Percentiles rank a stretch among this genome's conserved stretches.
phyloP scores from a whole-genome alignment of 1,284 basidiomycete genomes.

The Rhizoctonia solani region DNA sequence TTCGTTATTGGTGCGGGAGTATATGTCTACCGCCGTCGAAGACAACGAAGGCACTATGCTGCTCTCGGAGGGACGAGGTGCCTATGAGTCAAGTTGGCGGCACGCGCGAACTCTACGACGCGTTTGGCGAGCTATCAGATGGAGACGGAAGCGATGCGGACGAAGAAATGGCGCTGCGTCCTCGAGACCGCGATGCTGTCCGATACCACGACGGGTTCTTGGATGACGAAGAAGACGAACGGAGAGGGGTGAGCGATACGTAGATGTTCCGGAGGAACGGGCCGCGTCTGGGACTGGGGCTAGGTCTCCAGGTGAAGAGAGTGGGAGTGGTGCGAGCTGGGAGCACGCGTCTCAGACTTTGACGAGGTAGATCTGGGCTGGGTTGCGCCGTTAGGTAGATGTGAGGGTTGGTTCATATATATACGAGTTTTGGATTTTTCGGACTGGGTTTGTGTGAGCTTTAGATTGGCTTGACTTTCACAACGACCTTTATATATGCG shows the following conservation, averaged over 20 bases:
- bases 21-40: constrained; percentile 74
- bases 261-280: constrained; percentile 41
- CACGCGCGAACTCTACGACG: constrained; percentile 87
- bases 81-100: constrained; percentile 69
- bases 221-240: constrained; percentile 52
- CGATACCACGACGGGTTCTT: constrained; percentile 42
- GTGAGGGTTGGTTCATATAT: no score
- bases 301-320: constrained; percentile 35
- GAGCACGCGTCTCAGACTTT: constrained; percentile 59
- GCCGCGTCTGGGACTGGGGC: constrained; percentile 35
- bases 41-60: constrained; percentile 52
- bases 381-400: no score
- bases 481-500: no score
- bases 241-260: constrained; percentile 60
- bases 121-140: constrained; percentile 83
- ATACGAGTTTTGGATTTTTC: no score
- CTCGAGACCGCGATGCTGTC: constrained; percentile 17
- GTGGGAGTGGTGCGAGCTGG: constrained; percentile 67
- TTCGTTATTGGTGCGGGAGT: constrained; percentile 69
- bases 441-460: no score
- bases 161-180: constrained; percentile 36
- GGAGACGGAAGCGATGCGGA: constrained; percentile 44
- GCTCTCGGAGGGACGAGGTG: constrained; percentile 72
- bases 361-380: no score
- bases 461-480: no score